A percentile compares a stretch with the other conserved stretches of the same genome.
Evolutionary conservation across 192 early-diverging fungal genomes (phyloP).

Genomic region (Coemansia asiatica): DNA sequence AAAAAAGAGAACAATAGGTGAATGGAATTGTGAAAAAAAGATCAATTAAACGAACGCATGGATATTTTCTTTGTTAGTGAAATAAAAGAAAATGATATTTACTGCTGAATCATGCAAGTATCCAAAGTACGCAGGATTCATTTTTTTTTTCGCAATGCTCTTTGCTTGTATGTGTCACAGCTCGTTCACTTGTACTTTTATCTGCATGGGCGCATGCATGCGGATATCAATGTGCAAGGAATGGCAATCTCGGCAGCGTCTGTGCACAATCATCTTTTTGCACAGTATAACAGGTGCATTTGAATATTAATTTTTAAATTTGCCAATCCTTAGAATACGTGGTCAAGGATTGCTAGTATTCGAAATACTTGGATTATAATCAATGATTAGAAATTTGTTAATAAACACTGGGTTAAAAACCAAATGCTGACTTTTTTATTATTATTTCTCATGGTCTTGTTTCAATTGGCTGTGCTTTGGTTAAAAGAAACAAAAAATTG

Average conservation of each 20-base stretch:
- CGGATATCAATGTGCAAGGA: background rate
- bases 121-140: background rate
- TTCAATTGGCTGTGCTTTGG: background rate
- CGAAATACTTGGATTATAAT: too few species aligned
- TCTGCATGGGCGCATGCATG: background rate
- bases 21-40: background rate
- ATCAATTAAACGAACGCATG: background rate
- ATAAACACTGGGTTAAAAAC: too few species aligned
- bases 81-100: background rate
- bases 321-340: too few species aligned
- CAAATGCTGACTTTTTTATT: background rate
- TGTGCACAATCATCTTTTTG: background rate
- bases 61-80: background rate
- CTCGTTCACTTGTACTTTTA: background rate
- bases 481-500: background rate
- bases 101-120: too few species aligned
- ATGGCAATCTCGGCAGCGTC: background rate
- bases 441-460: background rate
- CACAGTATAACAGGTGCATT: too few species aligned
- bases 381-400: too few species aligned
- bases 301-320: too few species aligned
- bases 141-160: background rate
- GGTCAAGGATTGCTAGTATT: too few species aligned
- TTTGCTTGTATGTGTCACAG: background rate
- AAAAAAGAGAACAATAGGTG: background rate